A percentile compares a stretch with the other conserved stretches of the same genome.
phyloP scores from a whole-genome alignment of 2,329 filamentous ascomycete species.

The Colletotrichum spinosum region DNA sequence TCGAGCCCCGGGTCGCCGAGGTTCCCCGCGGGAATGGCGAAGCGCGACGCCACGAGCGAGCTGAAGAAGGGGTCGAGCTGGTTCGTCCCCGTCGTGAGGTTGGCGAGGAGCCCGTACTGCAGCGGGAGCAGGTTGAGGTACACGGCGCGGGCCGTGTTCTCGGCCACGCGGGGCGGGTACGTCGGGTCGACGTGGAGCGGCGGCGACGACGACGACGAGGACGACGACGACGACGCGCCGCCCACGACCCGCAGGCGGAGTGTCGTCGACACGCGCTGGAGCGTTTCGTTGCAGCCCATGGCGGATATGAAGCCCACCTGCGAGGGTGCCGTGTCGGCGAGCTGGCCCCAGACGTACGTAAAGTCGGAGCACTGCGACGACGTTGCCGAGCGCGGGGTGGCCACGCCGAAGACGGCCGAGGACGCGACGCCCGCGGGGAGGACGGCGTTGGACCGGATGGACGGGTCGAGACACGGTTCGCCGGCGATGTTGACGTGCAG shows the following conservation, averaged over 20 bases:
- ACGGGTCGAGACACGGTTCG: constrained; percentile 37
- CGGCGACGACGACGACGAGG: not conserved
- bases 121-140: constrained; percentile 42
- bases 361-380: constrained; percentile 46
- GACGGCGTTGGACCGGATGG: constrained; percentile 38
- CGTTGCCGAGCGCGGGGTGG: constrained; percentile 31
- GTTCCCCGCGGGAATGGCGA: constrained; percentile 43
- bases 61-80: constrained; percentile 51
- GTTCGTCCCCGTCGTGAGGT: constrained; percentile 41
- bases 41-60: constrained; percentile 47
- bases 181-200: constrained; percentile 44
- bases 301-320: constrained; percentile 46
- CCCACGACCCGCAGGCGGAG: constrained; percentile 40
- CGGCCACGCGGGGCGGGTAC: constrained; percentile 43
- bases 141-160: constrained; percentile 39
- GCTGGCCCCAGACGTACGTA: constrained; percentile 51
- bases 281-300: constrained; percentile 53
- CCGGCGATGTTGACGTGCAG: constrained; percentile 40
- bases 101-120: constrained; percentile 46
- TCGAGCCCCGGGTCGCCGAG: constrained; percentile 41
- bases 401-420: constrained; percentile 42
- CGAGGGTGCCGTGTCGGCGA: constrained; percentile 42
- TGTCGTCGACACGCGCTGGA: constrained; percentile 44
- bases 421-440: constrained; percentile 27
- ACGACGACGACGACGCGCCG: not conserved